A percentile compares a stretch with the other conserved stretches of the same genome.
Evolutionary conservation across 2,329 filamentous ascomycete species (phyloP).

Genomic region (Penicillium sp.): DNA sequence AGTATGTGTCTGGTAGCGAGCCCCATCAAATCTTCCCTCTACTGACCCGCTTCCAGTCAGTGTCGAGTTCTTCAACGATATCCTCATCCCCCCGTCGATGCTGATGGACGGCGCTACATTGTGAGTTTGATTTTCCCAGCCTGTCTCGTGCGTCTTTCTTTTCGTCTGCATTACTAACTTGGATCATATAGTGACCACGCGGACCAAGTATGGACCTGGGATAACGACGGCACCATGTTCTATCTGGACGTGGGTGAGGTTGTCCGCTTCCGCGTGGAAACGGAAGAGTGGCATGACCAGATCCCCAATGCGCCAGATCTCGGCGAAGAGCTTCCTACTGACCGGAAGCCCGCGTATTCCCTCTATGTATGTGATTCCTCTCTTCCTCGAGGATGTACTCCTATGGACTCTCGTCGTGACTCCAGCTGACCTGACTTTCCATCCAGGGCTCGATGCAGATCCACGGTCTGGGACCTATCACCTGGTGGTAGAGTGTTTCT

Average conservation of each 20-base stretch:
- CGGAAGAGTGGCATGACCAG: slow-evolving; percentile 91
- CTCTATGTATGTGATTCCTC: slow-evolving; percentile 45
- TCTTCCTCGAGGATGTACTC: too few relatives aligned
- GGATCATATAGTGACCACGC: slow-evolving; percentile 65
- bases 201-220: slow-evolving; percentile 86
- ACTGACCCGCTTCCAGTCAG: slow-evolving; percentile 60
- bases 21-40: not conserved
- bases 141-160: slow-evolving; percentile 17
- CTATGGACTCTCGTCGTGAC: not conserved
- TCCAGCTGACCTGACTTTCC: slow-evolving; percentile 12
- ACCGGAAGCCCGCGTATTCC: slow-evolving; percentile 64
- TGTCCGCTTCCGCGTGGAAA: slow-evolving; percentile 82
- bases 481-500: slow-evolving; percentile 50
- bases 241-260: slow-evolving; percentile 91
- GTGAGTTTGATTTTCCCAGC: slow-evolving; percentile 54
- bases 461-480: slow-evolving; percentile 51
- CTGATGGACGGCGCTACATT: slow-evolving; percentile 78
- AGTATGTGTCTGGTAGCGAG: slow-evolving; percentile 48
- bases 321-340: slow-evolving; percentile 62
- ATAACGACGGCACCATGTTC: slow-evolving; percentile 71
- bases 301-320: slow-evolving; percentile 73
- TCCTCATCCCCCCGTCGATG: slow-evolving; percentile 76
- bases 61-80: slow-evolving; percentile 93
- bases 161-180: slow-evolving; percentile 25
- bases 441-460: slow-evolving; percentile 55